A percentile compares a stretch with the other conserved stretches of the same genome.
phyloP scores from a whole-genome alignment of 345 rosid genomes.

The Alliaria petiolata region DNA sequence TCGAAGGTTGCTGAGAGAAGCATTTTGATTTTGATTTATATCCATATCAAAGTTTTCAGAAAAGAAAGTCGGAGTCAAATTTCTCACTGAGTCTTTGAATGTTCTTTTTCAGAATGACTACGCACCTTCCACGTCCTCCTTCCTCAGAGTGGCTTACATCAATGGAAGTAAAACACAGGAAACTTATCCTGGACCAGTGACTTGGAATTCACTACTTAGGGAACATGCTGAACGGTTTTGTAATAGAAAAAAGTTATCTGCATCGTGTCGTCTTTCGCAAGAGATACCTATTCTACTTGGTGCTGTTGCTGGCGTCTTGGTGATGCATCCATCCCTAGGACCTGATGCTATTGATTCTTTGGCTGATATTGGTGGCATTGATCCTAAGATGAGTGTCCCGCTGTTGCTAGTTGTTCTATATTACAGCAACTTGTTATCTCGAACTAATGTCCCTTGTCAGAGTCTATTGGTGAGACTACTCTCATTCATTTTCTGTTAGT shows the following conservation, averaged over 20 bases:
- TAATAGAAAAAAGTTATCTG: conserved; percentile 48
- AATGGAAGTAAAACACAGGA: conserved; percentile 38
- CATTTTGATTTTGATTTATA: neutral
- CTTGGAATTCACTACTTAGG: conserved; percentile 71
- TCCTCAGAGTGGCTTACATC: conserved; percentile 46
- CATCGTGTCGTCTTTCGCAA: conserved; percentile 38
- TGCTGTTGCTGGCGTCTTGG: conserved; percentile 60
- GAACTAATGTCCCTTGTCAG: conserved; percentile 39
- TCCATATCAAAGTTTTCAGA: neutral
- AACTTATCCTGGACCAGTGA: conserved; percentile 27
- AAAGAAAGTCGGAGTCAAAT: neutral
- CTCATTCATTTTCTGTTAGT: conserved; percentile 7
- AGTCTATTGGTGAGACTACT: conserved; percentile 57
- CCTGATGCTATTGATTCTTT: conserved; percentile 55
- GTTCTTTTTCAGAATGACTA: conserved; percentile 48
- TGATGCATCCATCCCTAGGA: conserved; percentile 64
- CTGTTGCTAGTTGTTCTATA: conserved; percentile 68
- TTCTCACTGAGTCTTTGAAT: conserved; percentile 11
- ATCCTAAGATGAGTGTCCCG: conserved; percentile 72
- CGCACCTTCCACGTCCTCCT: conserved; percentile 38
- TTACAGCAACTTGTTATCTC: conserved; percentile 67
- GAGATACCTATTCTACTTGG: conserved; percentile 63
- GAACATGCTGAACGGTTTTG: conserved; percentile 44
- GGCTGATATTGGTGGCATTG: conserved; percentile 53
- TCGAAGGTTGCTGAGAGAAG: conserved; percentile 9